These are phyloP conservation scores for Geotrichum macrosporum DNA, from an alignment of 1,139 yeast genomes.

Conservation along the genomic window DNA sequence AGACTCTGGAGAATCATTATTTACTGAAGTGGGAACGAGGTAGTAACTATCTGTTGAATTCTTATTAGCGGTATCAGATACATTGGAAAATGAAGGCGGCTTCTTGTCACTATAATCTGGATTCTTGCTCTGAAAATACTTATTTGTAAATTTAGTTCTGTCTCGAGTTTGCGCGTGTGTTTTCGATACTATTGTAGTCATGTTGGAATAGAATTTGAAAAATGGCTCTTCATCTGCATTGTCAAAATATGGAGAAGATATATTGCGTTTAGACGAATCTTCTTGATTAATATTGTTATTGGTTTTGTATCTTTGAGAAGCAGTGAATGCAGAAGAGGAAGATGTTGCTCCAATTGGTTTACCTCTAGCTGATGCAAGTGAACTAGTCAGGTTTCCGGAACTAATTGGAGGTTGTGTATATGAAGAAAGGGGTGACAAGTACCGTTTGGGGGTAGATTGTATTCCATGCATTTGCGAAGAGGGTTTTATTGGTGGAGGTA, in stretches of 20 bases:
- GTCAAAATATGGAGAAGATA: slow-evolving; percentile 9
- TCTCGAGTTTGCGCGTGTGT: slow-evolving; percentile 22
- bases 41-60: slow-evolving; percentile 31
- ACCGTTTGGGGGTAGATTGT: slow-evolving; percentile 1
- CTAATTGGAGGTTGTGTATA: slow-evolving; percentile 19
- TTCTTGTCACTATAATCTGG: slow-evolving; percentile 11
- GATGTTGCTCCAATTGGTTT: slow-evolving; percentile 20
- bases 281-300: no score
- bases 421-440: slow-evolving; percentile 12
- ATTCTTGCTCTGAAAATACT: slow-evolving; percentile 23
- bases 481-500: slow-evolving; percentile 14
- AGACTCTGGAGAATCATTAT: slow-evolving; percentile 24
- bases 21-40: slow-evolving; percentile 28
- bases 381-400: slow-evolving; percentile 27
- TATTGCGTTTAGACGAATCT: not conserved
- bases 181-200: slow-evolving; percentile 31
- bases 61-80: slow-evolving; percentile 11
- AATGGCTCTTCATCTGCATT: slow-evolving; percentile 33
- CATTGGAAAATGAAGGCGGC: slow-evolving; percentile 5
- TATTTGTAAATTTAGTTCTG: slow-evolving; percentile 22
- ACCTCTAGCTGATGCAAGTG: slow-evolving; percentile 36
- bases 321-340: not conserved
- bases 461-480: not conserved
- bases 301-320: slow-evolving; percentile 4
- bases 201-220: slow-evolving; percentile 29